Conservation (phyloP, 2,329 filamentous ascomycete genomes). For the Massarina eburnea region DNA sequence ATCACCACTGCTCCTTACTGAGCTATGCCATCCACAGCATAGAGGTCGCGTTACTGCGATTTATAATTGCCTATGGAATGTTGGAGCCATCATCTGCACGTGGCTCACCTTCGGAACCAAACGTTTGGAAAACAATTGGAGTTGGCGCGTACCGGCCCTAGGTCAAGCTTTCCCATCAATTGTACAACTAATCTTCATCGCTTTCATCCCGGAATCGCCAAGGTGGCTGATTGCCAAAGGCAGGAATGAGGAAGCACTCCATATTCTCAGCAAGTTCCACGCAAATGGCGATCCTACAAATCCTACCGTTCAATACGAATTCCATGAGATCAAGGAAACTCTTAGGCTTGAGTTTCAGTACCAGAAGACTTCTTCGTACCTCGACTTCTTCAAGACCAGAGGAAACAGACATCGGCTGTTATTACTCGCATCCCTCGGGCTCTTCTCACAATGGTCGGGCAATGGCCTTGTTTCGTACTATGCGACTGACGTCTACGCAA, state of each 20-base stretch:
- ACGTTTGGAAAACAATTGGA: slow-evolving; percentile 51
- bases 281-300: slow-evolving; percentile 62
- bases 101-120: slow-evolving; percentile 56
- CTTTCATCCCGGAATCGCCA: slow-evolving; percentile 65
- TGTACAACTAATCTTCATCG: slow-evolving; percentile 67
- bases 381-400: slow-evolving; percentile 63
- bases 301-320: slow-evolving; percentile 66
- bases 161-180: slow-evolving; percentile 54
- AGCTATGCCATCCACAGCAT: slow-evolving; percentile 70
- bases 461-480: slow-evolving; percentile 70
- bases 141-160: slow-evolving; percentile 55
- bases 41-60: slow-evolving; percentile 65
- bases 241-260: slow-evolving; percentile 62
- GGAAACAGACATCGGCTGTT: slow-evolving; percentile 67
- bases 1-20: slow-evolving; percentile 64
- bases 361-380: slow-evolving; percentile 55
- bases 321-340: slow-evolving; percentile 66
- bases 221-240: slow-evolving; percentile 67
- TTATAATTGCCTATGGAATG: slow-evolving; percentile 70
- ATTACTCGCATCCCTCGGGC: slow-evolving; percentile 63
- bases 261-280: slow-evolving; percentile 64
- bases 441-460: slow-evolving; percentile 69
- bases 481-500: slow-evolving; percentile 63
- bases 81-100: slow-evolving; percentile 59
- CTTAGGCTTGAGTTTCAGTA: slow-evolving; percentile 59